phyloP scores from a whole-genome alignment of 2,329 filamentous ascomycete species.

The Aspergillus fumigatiaffinis region DNA sequence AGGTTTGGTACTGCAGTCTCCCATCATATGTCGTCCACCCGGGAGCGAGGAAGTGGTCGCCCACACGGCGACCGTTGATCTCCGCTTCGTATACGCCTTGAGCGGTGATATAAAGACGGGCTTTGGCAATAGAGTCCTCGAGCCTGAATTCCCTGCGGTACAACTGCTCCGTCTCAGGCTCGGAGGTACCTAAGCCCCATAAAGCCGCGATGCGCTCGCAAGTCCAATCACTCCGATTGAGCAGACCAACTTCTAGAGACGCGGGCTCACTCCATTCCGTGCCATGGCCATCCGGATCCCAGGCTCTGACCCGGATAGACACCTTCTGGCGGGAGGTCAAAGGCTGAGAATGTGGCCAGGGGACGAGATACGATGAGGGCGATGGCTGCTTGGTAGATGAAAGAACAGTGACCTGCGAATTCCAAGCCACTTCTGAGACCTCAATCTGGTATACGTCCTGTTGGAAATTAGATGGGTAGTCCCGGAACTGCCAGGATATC shows the following conservation, averaged over 20 bases:
- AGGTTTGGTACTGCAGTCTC: slow-evolving; percentile 50
- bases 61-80: slow-evolving; percentile 46
- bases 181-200: not conserved
- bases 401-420: too few species aligned
- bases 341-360: too few species aligned
- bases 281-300: too few species aligned
- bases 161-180: not conserved
- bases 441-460: not conserved
- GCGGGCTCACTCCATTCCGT: too few species aligned
- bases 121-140: not conserved
- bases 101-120: slow-evolving; percentile 45
- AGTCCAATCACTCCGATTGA: not conserved
- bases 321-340: too few species aligned
- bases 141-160: not conserved
- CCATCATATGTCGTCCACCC: slow-evolving; percentile 51
- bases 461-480: not conserved
- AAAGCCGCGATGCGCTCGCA: slow-evolving; percentile 1
- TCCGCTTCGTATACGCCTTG: slow-evolving; percentile 46
- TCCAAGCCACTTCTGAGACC: too few species aligned
- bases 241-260: too few species aligned
- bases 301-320: too few species aligned
- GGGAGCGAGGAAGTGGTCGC: slow-evolving; percentile 40
- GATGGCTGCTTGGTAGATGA: too few species aligned
- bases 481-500: not conserved
- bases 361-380: too few species aligned